phyloP scores from a whole-genome alignment of 768 basidiomycete genomes.

The Suillus bovinus region DNA sequence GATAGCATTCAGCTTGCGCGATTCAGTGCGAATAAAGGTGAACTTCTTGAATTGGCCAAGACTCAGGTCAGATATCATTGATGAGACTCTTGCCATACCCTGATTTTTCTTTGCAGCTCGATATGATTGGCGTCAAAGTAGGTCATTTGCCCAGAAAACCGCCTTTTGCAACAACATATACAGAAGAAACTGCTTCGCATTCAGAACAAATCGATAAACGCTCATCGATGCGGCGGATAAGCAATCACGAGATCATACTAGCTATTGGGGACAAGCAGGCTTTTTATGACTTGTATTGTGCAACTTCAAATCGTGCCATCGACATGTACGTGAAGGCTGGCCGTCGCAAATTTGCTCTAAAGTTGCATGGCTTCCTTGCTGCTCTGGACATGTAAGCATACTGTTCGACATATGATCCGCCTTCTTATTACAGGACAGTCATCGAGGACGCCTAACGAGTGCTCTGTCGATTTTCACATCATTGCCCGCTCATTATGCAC shows the following conservation, averaged over 20 bases:
- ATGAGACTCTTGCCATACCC: not conserved
- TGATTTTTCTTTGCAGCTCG: conserved; percentile 55
- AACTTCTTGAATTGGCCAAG: conserved; percentile 85
- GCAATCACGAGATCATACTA: conserved; percentile 58
- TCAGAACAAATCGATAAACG: conserved; percentile 21
- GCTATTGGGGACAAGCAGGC: conserved; percentile 53
- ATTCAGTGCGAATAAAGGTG: conserved; percentile 81
- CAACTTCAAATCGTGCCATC: conserved; percentile 77
- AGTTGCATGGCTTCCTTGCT: conserved; percentile 83
- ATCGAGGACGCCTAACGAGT: conserved; percentile 59
- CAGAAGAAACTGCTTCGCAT: conserved; percentile 17
- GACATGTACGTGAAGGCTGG: conserved; percentile 83
- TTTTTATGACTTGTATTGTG: conserved; percentile 80
- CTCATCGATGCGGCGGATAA: conserved; percentile 41
- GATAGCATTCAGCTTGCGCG: conserved; percentile 47
- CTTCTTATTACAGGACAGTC: conserved; percentile 40
- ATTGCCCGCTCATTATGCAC: conserved; percentile 84
- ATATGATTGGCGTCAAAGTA: conserved; percentile 73
- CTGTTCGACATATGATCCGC: conserved; percentile 7
- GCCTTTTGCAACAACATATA: conserved; percentile 67
- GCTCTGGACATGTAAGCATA: conserved; percentile 80
- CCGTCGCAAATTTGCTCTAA: conserved; percentile 82
- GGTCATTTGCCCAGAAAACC: conserved; percentile 70
- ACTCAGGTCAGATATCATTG: conserved; percentile 61
- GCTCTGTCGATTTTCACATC: conserved; percentile 75